Evolutionary conservation across 306 rosid genomes (phyloP).

Genomic region (Lupinus albus): DNA sequence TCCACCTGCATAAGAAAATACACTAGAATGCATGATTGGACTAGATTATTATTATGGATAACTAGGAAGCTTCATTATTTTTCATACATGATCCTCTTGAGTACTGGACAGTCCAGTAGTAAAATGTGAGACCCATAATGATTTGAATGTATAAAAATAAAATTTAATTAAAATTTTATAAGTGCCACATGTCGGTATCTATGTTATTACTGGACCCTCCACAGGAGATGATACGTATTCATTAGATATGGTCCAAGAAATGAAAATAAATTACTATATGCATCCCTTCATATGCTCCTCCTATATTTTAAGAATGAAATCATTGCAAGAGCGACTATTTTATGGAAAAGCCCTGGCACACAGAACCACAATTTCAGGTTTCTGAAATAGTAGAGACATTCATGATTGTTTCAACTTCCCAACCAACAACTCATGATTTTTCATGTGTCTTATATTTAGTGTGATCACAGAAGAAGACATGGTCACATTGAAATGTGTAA

Average conservation of each 20-base stretch:
- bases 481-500: constrained; percentile 38
- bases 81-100: constrained; percentile 41
- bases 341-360: constrained; percentile 24
- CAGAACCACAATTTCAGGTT: constrained; percentile 31
- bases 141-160: no score
- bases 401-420: constrained; percentile 36
- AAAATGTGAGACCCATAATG: no score
- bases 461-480: constrained; percentile 31
- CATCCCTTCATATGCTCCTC: constrained; percentile 40
- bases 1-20: background rate
- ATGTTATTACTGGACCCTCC: no score
- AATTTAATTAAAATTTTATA: no score
- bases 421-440: constrained; percentile 32
- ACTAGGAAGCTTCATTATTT: constrained; percentile 30
- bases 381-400: constrained; percentile 21
- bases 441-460: constrained; percentile 4
- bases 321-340: constrained; percentile 25
- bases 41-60: constrained; percentile 3
- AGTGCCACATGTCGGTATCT: no score
- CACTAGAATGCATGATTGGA: background rate
- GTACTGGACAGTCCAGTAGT: no score
- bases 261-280: background rate
- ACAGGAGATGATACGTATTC: no score
- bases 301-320: constrained; percentile 12
- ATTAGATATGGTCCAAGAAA: constrained; percentile 10